Conservation (phyloP, 2,329 filamentous ascomycete species). For the Monilinia fructicola region DNA sequence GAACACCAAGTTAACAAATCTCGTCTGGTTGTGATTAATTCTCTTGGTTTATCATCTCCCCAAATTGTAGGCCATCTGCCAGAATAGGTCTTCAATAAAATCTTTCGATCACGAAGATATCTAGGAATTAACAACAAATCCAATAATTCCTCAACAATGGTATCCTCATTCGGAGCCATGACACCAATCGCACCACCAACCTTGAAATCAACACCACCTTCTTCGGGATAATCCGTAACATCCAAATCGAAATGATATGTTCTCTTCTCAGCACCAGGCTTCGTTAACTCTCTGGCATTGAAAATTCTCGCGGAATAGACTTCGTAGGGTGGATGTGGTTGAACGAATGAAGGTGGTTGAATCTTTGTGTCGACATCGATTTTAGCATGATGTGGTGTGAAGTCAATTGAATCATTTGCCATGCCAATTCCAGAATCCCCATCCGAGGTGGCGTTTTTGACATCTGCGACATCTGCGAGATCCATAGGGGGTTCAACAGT, state of each 20-base stretch:
- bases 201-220: constrained; percentile 86
- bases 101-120: constrained; percentile 78
- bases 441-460: constrained; percentile 41
- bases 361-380: constrained; percentile 53
- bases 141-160: constrained; percentile 78
- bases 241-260: constrained; percentile 98
- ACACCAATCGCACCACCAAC: constrained; percentile 95
- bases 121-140: constrained; percentile 78
- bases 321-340: constrained; percentile 90
- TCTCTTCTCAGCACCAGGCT: constrained; percentile 86
- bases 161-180: constrained; percentile 78
- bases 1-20: constrained; percentile 95
- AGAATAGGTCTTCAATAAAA: constrained; percentile 72
- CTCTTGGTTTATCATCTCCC: constrained; percentile 83
- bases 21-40: constrained; percentile 84
- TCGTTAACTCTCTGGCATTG: constrained; percentile 82
- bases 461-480: constrained; percentile 5
- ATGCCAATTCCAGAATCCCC: constrained; percentile 51
- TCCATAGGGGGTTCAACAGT: constrained; percentile 28
- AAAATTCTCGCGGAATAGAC: constrained; percentile 89
- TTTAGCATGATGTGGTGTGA: constrained; percentile 36
- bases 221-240: constrained; percentile 87
- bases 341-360: constrained; percentile 85
- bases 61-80: constrained; percentile 97
- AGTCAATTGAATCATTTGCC: constrained; percentile 38